Base-by-base conservation (phyloP, 345 rosid genomes). In the Cardamine occulta region DNA sequence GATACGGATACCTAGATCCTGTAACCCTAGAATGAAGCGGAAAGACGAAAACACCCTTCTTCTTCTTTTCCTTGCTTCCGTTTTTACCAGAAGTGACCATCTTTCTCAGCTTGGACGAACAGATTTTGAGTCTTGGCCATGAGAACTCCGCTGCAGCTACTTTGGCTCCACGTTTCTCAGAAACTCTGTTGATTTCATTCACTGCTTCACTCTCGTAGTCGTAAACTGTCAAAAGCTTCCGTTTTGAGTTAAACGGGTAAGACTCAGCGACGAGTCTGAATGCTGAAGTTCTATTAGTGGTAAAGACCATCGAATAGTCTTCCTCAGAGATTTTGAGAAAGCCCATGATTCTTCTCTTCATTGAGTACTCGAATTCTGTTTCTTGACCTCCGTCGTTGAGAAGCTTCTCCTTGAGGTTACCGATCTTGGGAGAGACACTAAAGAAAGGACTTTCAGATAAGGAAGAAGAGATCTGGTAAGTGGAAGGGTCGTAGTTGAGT, bases 151-250 rank as follows among this genome's bases (percentile, higher is more conserved):
- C 95, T 14, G 95, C 84, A 89, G 85, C 75, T 44, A 85, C 85
- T 57, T 73, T 70, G 8, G 91, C 98, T 68, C 96, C 97, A 74
- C 85, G 88, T 81, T 84, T 88, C 82, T 85, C 89, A 0, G 96
- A 85, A 67, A 84, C 79, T 37, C 75, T 81, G 59, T 75, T 77
- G 82, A 94, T 89, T 66, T 93, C 87, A 52, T 88, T 86, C 15
- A 88, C 88, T 0, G 96, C 97, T 78, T 88, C 97, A 68, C 96
- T 91, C 74, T 91, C 88, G 28, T 86, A 88, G 83, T 94, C 98
- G 74, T 91, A 94, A 48, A 94, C 97, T 14, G 95, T 80, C 42
- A 94, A 80, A 53, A 94, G 93, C 82, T 84, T 88, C 26, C 49
- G 66, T 67, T 80, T 82, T 2, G 88, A 85, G 35, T 73, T 82